These are phyloP conservation scores for Rhipidocladum racemiflorum DNA, from an alignment of 176 grass and related monocot species.

Conservation along the genomic window DNA sequence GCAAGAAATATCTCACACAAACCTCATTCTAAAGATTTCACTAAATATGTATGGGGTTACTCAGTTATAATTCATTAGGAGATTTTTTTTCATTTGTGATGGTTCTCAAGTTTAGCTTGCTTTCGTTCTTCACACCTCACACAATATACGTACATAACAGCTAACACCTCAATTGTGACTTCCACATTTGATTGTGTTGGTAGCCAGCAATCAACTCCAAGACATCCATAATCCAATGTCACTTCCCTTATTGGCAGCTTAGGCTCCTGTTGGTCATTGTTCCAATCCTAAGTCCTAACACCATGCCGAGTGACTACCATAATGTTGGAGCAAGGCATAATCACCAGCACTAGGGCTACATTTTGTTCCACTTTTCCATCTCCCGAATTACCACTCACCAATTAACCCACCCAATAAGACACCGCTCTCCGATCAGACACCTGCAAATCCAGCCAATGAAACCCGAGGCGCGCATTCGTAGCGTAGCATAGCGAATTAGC, in stretches of 20 bases:
- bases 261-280: not conserved
- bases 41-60: not conserved
- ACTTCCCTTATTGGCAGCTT: not conserved
- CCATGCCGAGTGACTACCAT: not conserved
- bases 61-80: not conserved
- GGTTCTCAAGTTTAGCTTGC: not conserved
- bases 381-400: not conserved
- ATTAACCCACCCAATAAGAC: not conserved
- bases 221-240: not conserved
- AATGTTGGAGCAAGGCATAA: not conserved
- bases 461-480: not conserved
- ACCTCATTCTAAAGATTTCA: not conserved
- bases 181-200: not conserved
- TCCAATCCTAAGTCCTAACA: not conserved
- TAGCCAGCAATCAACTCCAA: not conserved
- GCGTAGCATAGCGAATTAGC: not conserved
- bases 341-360: not conserved
- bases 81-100: not conserved
- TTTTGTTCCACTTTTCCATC: not conserved
- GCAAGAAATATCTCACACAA: not conserved
- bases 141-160: not conserved
- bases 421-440: not conserved
- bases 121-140: not conserved
- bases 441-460: not conserved
- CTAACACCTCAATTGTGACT: not conserved